Percentiles rank a stretch among this genome's conserved stretches.
phyloP scores from a whole-genome alignment of 345 rosid species.

The Rhodamnia argentea region DNA sequence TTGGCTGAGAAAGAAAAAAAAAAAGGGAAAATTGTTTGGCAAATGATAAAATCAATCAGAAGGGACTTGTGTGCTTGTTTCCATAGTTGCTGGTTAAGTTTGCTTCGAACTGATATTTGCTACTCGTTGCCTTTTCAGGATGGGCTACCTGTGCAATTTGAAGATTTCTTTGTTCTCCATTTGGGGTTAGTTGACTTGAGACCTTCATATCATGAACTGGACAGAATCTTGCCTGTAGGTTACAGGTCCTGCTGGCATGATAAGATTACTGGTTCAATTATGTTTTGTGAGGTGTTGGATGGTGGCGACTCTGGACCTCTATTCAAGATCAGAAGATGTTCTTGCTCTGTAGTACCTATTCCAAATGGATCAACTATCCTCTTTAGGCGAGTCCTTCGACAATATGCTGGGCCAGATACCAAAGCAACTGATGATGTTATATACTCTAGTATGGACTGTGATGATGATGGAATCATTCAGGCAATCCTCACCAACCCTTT shows the following conservation, averaged over 20 bases:
- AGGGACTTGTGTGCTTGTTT: background rate
- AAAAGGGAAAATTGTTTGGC: background rate
- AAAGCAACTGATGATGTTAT: constrained; percentile 15
- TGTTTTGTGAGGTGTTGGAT: constrained; percentile 71
- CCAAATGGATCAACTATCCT: constrained; percentile 62
- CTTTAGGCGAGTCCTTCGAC: constrained; percentile 20
- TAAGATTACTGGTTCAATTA: constrained; percentile 84
- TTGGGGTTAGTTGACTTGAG: constrained; percentile 72
- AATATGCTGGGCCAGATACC: constrained; percentile 17
- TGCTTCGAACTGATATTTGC: background rate
- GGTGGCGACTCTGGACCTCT: constrained; percentile 85
- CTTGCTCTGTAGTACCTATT: constrained; percentile 52
- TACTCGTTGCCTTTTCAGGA: constrained; percentile 44
- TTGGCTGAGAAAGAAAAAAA: background rate
- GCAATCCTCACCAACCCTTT: constrained; percentile 56
- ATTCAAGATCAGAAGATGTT: constrained; percentile 70
- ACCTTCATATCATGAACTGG: constrained; percentile 63
- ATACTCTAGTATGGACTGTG: constrained; percentile 22
- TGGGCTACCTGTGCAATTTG: constrained; percentile 78
- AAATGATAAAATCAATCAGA: background rate
- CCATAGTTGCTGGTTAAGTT: background rate
- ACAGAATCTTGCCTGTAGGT: constrained; percentile 69
- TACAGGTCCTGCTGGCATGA: constrained; percentile 98
- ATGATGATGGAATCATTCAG: constrained; percentile 35
- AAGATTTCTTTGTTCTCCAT: constrained; percentile 80